Evolutionary conservation across 306 rosid genomes (phyloP), one percentile per base, ranked within the genome.

Genomic region (Fragaria iinumae): DNA sequence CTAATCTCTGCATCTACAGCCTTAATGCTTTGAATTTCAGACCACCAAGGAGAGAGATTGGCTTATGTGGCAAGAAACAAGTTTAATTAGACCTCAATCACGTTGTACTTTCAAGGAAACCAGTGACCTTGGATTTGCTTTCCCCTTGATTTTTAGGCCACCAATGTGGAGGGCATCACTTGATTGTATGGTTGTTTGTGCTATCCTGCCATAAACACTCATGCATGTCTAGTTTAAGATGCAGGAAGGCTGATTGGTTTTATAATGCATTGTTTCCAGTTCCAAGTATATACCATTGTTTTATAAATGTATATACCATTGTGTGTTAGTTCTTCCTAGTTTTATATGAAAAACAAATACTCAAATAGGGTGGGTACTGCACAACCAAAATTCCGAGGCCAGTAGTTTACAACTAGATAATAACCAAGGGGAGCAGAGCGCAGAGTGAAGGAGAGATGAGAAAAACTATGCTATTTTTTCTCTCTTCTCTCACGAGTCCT

Each of bases 1-100:
- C 89, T 52, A 95, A 92, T 80, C 86, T 92, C 74, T 95, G 98
- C 91, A 88, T 95, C 71, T 95, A 95, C 83, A 92, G 96, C 83
- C 71, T 95, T 17, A 90, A 76, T 72, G 90, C 98, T 50, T 80
- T 95, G 77, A 95, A 78, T 71, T 95, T 88, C 88, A 95, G 91
- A 90, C 98, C 98, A 57, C 56, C 89, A 39, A 86, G 78, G 76
- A 92, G 80, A 85, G 89, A 89, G 20, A 71, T 60, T 74, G 73
- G 64, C 69, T 83, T 90, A 20, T 94, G 97, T 79, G 96, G 96
- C 71, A 81, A 81, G 59, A 18, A 25, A 14, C 23, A 69, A 38
- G 8, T 3, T 16, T 36, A 65, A 20, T 8, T 7, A 65, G 25
- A 36, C 47, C 69, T 36, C 69, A 34, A 36, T 7, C 3, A 18